Evolutionary conservation across 192 early-diverging fungal species (phyloP), one percentile per base, ranked within the genome.

Genomic region (Entomortierella parvispora): DNA sequence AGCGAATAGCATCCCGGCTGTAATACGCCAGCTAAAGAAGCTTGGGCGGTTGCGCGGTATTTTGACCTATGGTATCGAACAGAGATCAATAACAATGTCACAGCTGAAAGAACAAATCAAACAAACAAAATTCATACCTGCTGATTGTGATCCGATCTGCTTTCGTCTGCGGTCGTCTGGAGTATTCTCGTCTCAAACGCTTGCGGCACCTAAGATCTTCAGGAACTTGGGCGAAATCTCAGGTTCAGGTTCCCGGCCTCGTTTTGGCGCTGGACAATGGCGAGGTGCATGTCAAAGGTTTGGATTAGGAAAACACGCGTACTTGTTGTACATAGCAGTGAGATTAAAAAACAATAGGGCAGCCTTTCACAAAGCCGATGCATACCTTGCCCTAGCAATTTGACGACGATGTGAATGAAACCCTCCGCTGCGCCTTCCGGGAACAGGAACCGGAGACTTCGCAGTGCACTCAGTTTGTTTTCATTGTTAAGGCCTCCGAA

Each of bases 151-250:
- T 48, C 29, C 48, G 50, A 23, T 9, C 48, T 49, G 33, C 20
- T 57, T 31, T 10, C 57, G 26, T 33, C 65, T 56, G 57, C 74
- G 47, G 53, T 77, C 48, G 55, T 69, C 48, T 69, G 52, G 46
- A 79, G 69, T 57, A 69, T 79, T 44, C 53, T 79, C 26, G 76
- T 69, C 50, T 58, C 76, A 58, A 34, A 69, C 48, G 67, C 53
- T 58, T 63, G 46, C 52, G 6, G 61, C 61, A 50, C 48, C 34
- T 32, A 63, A 20, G 20, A 63, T 51, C 61, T 63, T 63, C 37
- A 20, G 61, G 47, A 51, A 49, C 61, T 63, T 63, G 50, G 50
- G 61, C 32, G 49, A 51, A 63, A 20, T 49, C n/a, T 63, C 48
- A 40, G 48, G 61, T 23, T 63, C 33, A 42, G 46, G 61, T 51